These are phyloP conservation scores for Angomonas deanei DNA, from an alignment of 208 protist species.

Conservation along the genomic window DNA sequence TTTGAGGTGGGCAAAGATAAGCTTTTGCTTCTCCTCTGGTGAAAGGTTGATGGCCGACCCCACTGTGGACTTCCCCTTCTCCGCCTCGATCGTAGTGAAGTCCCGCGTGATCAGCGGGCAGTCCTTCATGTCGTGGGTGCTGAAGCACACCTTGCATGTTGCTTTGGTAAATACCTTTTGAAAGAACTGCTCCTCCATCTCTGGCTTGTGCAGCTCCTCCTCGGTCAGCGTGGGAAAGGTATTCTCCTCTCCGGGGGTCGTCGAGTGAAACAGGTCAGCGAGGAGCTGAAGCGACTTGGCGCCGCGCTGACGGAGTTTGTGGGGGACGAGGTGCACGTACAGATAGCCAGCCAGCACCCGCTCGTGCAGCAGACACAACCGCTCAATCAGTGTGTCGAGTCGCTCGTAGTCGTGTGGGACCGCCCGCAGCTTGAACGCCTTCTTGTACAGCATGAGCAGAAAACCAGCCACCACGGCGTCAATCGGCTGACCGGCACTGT, in stretches of 20 bases:
- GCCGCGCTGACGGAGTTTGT: constrained; percentile 14
- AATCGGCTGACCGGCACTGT: constrained; percentile 42
- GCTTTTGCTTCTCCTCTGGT: constrained; percentile 64
- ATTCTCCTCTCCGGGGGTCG: constrained; percentile 12
- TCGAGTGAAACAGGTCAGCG: constrained; percentile 10
- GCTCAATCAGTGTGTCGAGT: constrained; percentile 46
- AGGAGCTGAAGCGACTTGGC: constrained; percentile 6
- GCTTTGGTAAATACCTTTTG: constrained; percentile 51
- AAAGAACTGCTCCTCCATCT: constrained; percentile 35
- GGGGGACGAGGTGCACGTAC: constrained; percentile 65
- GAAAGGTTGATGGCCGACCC: constrained; percentile 44
- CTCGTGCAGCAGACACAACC: constrained; percentile 65
- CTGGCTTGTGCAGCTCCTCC: constrained; percentile 16
- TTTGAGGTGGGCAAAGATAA: constrained; percentile 51
- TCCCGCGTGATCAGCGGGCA: constrained; percentile 85
- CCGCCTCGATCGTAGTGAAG: constrained; percentile 28
- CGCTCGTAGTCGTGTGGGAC: constrained; percentile 68
- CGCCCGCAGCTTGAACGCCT: constrained; percentile 61
- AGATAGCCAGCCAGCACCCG: constrained; percentile 76
- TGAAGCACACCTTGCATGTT: constrained; percentile 81
- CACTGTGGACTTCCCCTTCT: not conserved
- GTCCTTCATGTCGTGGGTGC: constrained; percentile 49
- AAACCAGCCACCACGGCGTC: constrained; percentile 78
- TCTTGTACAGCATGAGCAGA: constrained; percentile 79
- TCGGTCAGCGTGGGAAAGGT: constrained; percentile 15